Evolutionary conservation across 208 protist genomes (phyloP), one percentile per base, ranked within the genome.

Genomic region (Trypanosoma rangeli): DNA sequence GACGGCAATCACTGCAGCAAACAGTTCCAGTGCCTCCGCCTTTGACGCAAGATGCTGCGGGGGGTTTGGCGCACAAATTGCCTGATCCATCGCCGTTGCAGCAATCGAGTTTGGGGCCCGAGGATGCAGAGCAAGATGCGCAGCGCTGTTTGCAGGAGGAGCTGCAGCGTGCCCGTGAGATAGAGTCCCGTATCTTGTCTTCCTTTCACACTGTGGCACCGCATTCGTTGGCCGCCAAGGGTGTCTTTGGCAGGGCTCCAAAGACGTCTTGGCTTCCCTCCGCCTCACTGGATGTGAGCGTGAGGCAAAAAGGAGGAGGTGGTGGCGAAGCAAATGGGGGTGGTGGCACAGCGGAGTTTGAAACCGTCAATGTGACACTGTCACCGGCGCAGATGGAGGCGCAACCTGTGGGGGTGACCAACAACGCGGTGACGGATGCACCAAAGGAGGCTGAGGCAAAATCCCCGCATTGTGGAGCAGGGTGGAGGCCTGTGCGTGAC

Each of bases 401-500:
- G 50, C 20, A 29, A 13, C 8, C 16, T 37, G 54, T 20, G 8
- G 28, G 31, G 5, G 54, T 12, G 26, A 58, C 12, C 29, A 58
- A 26, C 9, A 58, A 58, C 2, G 24, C 5, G 16, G 54, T 22
- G 31, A 26, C 8, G 12, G 15, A 18, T 3, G 54, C 26, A 58
- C 26, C 22, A 10, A 28, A 58, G 28, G 54, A 28, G 10, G 54
- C 7, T 16, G 64, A 61, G 59, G 42, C 18, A 13, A 46, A 56
- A 13, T 35, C 16, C n/a, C 39, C n/a, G 31, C 35, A 24, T 0
- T 71, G 66, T 57, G 66, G 55, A 31, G 52, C 65, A 8, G 64
- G 58, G 15, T 87, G 82, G 80, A 81, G 81, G 63, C 29, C 62
- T 24, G 70, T 76, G 35, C 73, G 76, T 24, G 82, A 91, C 56